phyloP scores from a whole-genome alignment of 768 basidiomycete species.

The Gautieria morchelliformis region DNA sequence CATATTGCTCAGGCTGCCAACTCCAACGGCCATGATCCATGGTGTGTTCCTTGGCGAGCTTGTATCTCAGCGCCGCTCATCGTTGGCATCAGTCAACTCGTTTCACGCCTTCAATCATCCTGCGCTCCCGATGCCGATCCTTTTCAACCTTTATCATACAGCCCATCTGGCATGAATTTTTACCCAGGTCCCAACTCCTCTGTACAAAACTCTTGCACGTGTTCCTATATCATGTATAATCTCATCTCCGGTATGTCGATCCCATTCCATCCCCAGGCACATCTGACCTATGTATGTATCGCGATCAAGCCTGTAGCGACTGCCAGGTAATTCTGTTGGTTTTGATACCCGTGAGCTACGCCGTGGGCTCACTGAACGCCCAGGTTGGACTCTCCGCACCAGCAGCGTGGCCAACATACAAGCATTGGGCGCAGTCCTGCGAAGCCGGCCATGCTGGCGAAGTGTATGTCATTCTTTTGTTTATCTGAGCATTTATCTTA shows the following conservation, averaged over 20 bases:
- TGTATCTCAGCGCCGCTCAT: background rate
- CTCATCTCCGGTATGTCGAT: constrained; percentile 3
- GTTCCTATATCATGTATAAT: constrained; percentile 9
- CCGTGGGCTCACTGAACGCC: background rate
- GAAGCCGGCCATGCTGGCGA: background rate
- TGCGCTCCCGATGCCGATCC: constrained; percentile 5
- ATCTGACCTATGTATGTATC: background rate
- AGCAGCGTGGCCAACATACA: constrained; percentile 5
- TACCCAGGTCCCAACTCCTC: constrained; percentile 6
- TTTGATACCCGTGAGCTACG: background rate
- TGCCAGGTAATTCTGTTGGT: background rate
- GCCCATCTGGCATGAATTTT: constrained; percentile 1
- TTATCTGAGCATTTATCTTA: background rate
- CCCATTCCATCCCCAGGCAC: background rate
- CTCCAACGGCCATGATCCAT: background rate
- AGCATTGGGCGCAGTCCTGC: constrained; percentile 3
- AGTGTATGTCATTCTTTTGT: background rate
- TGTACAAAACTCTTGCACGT: constrained; percentile 5
- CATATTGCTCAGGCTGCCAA: background rate
- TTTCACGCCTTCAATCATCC: background rate
- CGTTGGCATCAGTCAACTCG: background rate
- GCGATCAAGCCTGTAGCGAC: background rate
- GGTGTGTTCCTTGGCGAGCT: background rate
- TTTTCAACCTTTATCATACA: constrained; percentile 4
- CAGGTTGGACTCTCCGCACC: constrained; percentile 5